phyloP scores from a whole-genome alignment of 495 filamentous ascomycete genomes.

The Penicillium maclennaniae region DNA sequence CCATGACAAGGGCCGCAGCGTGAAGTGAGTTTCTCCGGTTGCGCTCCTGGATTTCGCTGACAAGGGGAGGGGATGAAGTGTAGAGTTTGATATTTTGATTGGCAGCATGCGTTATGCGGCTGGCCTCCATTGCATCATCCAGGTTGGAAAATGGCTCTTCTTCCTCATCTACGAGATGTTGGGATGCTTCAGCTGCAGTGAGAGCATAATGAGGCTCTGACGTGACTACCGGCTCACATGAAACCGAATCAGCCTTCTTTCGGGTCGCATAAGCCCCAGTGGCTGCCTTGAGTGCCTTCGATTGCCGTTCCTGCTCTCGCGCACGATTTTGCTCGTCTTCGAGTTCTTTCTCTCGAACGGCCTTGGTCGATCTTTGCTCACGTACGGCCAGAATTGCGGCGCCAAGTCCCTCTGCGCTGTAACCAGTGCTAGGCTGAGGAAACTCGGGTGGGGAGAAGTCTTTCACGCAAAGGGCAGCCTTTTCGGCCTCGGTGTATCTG shows the following conservation, averaged over 20 bases:
- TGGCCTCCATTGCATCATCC: conserved; percentile 51
- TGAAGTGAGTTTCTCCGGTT: conserved; percentile 65
- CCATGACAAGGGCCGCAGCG: conserved; percentile 83
- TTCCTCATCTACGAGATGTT: conserved; percentile 33
- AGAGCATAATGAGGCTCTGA: conserved; percentile 62
- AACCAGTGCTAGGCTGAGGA: conserved; percentile 47
- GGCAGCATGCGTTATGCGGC: conserved; percentile 51
- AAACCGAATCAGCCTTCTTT: conserved; percentile 63
- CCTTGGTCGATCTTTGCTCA: conserved; percentile 40
- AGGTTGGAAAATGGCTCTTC: conserved; percentile 29
- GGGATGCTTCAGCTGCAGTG: conserved; percentile 61
- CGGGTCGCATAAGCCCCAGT: conserved; percentile 67
- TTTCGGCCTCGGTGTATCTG: conserved; percentile 57
- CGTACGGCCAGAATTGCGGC: conserved; percentile 68
- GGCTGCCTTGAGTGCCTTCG: conserved; percentile 65
- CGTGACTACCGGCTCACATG: conserved; percentile 43
- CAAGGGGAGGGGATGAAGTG: conserved; percentile 69
- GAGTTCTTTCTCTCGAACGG: conserved; percentile 8
- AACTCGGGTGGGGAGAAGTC: conserved; percentile 57
- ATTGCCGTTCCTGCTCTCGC: conserved; percentile 50
- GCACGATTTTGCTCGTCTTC: conserved; percentile 36
- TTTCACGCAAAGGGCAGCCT: conserved; percentile 64
- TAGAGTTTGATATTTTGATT: conserved; percentile 61
- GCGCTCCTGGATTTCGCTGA: conserved; percentile 68
- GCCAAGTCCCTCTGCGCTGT: conserved; percentile 60